Base-by-base conservation (phyloP, 345 rosid species). In the Hibiscus mutabilis region DNA sequence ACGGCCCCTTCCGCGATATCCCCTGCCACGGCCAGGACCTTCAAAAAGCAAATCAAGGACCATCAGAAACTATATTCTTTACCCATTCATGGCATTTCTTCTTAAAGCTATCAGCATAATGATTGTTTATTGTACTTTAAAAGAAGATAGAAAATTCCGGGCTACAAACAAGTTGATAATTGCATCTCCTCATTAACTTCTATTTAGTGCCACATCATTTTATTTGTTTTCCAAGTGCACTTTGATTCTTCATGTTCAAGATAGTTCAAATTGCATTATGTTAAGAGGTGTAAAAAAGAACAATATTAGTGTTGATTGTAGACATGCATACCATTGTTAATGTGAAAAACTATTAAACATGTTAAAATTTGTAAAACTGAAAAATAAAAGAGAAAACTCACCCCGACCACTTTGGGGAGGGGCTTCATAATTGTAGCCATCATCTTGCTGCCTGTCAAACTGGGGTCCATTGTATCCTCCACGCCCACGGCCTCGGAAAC, bases 1-100 rank as follows among this genome's bases (percentile, higher is more conserved):
- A 75, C 87, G 86, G 55, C 88, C 87, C 79, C 90, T 86, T 68
- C 96, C 98, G 10, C 93, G 90, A 18, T 77, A 60, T 53, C 87
- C 85, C 82, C 87, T 71, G 55, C 87, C 90, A 24, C 89, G 86
- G 49, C 93, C 93, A 74, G 91, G 90, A 35, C 92, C 93, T 91
- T 73, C 25, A 78, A 16, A 11, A 53, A 14, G 12, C 15, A 46
- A 44, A 14, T 7, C 9, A 1, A 40, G 21, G 69, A 44, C 12
- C 51, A 44, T 66, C 24, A 66, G 21, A 66, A 66, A 49, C 35
- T 13, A 44, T 42, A 13, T 5, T 8, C 25, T 49, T 53, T 19
- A 53, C 12, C 24, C 19, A 19, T 53, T 53, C 12, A 18, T 13
- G 2, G 21, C 35, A 5, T 12, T 24, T 22, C 55, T 66, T 66